phyloP scores from a whole-genome alignment of 163 green algal genomes.

The Scenedesmus sp. region DNA sequence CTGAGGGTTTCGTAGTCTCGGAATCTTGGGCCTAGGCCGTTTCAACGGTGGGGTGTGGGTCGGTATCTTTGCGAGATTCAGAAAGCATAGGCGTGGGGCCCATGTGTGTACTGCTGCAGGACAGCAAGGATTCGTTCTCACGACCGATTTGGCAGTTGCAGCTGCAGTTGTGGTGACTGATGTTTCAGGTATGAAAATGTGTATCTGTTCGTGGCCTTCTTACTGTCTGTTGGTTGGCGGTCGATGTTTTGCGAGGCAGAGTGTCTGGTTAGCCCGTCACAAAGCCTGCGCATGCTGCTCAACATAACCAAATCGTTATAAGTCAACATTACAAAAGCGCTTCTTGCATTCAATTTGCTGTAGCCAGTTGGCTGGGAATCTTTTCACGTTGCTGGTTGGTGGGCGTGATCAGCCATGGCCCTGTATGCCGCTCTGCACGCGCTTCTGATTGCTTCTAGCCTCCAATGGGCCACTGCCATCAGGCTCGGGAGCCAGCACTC shows the following conservation, averaged over 20 bases:
- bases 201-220: too few species aligned
- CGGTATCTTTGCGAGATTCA: not conserved
- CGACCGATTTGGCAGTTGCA: too few species aligned
- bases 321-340: too few species aligned
- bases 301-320: too few species aligned
- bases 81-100: not conserved
- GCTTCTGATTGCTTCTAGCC: not conserved
- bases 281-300: too few species aligned
- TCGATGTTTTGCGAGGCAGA: too few species aligned
- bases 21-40: not conserved
- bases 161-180: too few species aligned
- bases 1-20: not conserved
- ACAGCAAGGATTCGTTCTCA: not conserved
- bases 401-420: not conserved
- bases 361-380: not conserved
- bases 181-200: too few species aligned
- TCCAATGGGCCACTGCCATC: not conserved
- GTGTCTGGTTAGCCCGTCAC: too few species aligned
- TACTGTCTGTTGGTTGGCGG: too few species aligned
- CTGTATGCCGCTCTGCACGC: not conserved
- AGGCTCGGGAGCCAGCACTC: not conserved
- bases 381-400: constrained; percentile 23
- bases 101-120: constrained; percentile 6
- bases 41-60: not conserved
- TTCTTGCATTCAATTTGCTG: not conserved